These are phyloP conservation scores for Dendrobium catenatum DNA, from an alignment of 106 monocot species.

Conservation along the genomic window DNA sequence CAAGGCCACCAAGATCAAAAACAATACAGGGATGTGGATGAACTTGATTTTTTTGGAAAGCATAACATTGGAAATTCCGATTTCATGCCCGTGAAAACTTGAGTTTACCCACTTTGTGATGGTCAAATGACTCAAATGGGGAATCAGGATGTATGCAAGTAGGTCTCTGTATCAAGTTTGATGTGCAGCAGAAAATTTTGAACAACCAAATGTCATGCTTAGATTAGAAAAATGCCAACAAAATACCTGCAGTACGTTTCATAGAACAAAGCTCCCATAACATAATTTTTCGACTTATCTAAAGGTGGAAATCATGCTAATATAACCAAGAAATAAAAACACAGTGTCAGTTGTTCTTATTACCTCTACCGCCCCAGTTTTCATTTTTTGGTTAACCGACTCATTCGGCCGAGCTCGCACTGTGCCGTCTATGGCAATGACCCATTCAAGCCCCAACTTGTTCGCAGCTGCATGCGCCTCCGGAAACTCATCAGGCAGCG, in stretches of 20 bases:
- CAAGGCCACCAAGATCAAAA: not conserved
- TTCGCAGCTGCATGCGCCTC: constrained; percentile 64
- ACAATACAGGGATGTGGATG: not conserved
- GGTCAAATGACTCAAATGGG: not conserved
- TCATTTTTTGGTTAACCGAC: constrained; percentile 83
- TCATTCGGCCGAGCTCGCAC: constrained; percentile 63
- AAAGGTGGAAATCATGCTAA: not conserved
- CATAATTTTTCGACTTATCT: not conserved
- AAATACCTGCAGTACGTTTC: not conserved
- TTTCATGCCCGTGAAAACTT: not conserved
- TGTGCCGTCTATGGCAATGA: constrained; percentile 73
- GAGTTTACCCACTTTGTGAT: not conserved
- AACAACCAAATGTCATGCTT: not conserved
- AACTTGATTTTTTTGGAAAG: not conserved
- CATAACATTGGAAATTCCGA: not conserved
- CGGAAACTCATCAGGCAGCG: constrained; percentile 64
- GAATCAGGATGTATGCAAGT: not conserved
- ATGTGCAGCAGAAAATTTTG: not conserved
- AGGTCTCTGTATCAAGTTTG: not conserved
- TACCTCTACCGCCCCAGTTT: constrained; percentile 95
- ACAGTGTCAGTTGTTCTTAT: not conserved
- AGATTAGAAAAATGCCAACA: not conserved
- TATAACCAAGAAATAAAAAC: not conserved
- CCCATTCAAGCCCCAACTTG: constrained; percentile 84
- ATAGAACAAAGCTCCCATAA: not conserved